Evolutionary conservation across 306 rosid genomes (phyloP).

Genomic region (Castanea mollissima): DNA sequence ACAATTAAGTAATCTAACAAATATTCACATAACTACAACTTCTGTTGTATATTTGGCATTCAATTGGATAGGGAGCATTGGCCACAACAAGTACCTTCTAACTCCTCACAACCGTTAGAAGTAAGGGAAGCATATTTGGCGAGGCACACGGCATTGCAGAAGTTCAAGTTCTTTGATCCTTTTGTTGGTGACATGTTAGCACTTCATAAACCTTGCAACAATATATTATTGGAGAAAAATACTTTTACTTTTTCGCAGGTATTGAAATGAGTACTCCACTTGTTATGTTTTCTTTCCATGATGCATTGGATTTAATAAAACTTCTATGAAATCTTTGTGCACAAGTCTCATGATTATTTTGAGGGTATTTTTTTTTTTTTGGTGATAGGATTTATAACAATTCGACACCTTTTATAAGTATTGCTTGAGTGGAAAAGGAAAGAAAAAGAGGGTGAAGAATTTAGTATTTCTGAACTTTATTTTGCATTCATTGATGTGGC

Average conservation of each 20-base stretch:
- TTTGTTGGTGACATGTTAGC: neutral
- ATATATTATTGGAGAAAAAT: constrained; percentile 39
- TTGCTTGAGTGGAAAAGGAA: neutral
- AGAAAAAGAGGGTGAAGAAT: neutral
- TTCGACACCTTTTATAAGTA: neutral
- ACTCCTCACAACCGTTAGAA: neutral
- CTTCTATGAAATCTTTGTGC: neutral
- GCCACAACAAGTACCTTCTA: constrained; percentile 28
- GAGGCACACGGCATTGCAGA: constrained; percentile 41
- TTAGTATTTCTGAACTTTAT: neutral
- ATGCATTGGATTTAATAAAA: neutral
- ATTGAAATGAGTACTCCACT: neutral
- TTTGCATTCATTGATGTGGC: neutral
- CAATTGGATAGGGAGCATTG: constrained; percentile 48
- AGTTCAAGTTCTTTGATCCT: constrained; percentile 67
- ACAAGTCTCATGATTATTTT: neutral
- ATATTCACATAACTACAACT: no score
- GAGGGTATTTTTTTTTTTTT: neutral
- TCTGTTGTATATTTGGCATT: neutral
- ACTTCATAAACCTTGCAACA: constrained; percentile 26
- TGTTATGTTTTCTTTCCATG: neutral
- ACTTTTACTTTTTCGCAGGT: constrained; percentile 46
- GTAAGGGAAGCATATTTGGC: constrained; percentile 57
- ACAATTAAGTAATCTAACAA: no score
- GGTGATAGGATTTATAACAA: neutral